phyloP scores from a whole-genome alignment of 1,139 yeast species.

The Geotrichum fermentans region DNA sequence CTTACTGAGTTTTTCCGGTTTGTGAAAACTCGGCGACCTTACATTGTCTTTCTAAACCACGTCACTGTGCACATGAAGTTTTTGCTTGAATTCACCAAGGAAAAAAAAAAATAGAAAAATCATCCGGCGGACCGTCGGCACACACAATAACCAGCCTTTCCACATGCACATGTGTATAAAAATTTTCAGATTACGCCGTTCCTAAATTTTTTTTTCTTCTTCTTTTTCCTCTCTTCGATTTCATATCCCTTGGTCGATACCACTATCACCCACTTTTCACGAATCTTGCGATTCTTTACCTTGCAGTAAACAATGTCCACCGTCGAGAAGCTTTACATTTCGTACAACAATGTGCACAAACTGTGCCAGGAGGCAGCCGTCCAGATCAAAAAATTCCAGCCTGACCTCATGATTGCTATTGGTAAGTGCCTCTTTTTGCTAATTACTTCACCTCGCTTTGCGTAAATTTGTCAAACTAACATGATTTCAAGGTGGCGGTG shows the following conservation, averaged over 20 bases:
- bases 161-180: too few species aligned
- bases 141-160: too few species aligned
- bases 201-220: slow-evolving; percentile 2
- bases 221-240: slow-evolving; percentile 7
- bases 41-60: too few species aligned
- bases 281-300: too few species aligned
- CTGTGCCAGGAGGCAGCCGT: slow-evolving; percentile 82
- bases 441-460: neutral
- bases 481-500: slow-evolving; percentile 67
- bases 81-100: too few species aligned
- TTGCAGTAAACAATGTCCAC: slow-evolving; percentile 6
- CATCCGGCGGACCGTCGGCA: too few species aligned
- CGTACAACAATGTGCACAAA: slow-evolving; percentile 90
- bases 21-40: too few species aligned
- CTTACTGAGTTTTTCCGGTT: too few species aligned
- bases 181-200: too few species aligned
- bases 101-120: slow-evolving; percentile 2
- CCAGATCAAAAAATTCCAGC: slow-evolving; percentile 63
- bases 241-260: neutral
- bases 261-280: neutral
- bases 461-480: slow-evolving; percentile 4
- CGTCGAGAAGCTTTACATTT: slow-evolving; percentile 66
- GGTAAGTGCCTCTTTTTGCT: slow-evolving; percentile 35
- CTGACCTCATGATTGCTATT: slow-evolving; percentile 86
- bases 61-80: too few species aligned